Evolutionary conservation across 1,284 basidiomycete genomes (phyloP), one percentile per base, ranked within the genome.

Genomic region (Fistulina hepatica): DNA sequence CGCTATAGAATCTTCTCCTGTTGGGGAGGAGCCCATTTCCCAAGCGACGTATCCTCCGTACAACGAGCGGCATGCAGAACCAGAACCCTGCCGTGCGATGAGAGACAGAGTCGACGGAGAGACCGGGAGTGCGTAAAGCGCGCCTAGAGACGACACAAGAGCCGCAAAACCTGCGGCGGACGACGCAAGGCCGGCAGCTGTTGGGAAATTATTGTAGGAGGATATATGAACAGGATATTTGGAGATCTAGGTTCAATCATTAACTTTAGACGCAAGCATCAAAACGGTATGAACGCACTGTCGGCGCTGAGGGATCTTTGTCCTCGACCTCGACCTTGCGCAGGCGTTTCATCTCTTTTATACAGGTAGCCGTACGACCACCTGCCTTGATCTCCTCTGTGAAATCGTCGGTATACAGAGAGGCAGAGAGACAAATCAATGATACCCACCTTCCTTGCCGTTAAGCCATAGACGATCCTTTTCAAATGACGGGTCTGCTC

Each of bases 171-270:
- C 94, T 0, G 93, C 91, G 0, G 95, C 94, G 21, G 92, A 97
- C 0, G 94, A 97, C 1, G 95, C 94, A 25, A 99, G 80, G 9
- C 94, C 95, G 0, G 94, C 95, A 6, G 95, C 95, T 5, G 94
- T 98, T 17, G 94, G 94, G 70, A 99, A 98, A 69, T 98, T 98
- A 75, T 99, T 99, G 65, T 81, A 82, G 8, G 93, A 97, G 43
- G 78, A 78, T 47, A 99, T 92, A 62, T 89, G 88, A 2, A 95
- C 73, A 21, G 71, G 64, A 58, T 67, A 82, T 12, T 68, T 55
- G 0, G 91, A 83, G 36, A 94, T 62, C 81, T 91, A 45, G 25
- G 15, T 21, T 4, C 36, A 16, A 49, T 34, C 21, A 37, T 17
- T 20, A 44, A 19, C 42, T 25, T 34, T 26, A 28, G 28, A 33